These are phyloP conservation scores for Rhazya stricta DNA, from an alignment of 257 asterid species.

Conservation along the genomic window DNA sequence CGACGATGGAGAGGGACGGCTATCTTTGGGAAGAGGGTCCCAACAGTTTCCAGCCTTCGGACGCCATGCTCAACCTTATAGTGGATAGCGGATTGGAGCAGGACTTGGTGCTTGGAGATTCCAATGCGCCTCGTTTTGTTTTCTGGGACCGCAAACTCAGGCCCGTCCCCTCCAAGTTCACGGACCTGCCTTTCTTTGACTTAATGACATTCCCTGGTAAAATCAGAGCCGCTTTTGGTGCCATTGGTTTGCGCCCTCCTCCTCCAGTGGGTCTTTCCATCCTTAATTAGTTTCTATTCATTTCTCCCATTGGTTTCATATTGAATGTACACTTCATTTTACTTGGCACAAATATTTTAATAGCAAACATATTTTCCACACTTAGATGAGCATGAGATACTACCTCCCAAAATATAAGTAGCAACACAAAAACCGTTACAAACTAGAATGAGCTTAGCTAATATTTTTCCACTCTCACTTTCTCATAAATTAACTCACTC, in stretches of 20 bases:
- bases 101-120: conserved; percentile 89
- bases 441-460: no score
- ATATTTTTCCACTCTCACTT: no score
- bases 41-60: conserved; percentile 97
- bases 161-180: conserved; percentile 70
- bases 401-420: no score
- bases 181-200: conserved; percentile 83
- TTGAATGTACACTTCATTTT: background rate
- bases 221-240: conserved; percentile 95
- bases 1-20: conserved; percentile 75
- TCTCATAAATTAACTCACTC: no score
- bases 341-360: background rate
- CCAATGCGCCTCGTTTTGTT: conserved; percentile 88
- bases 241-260: conserved; percentile 81
- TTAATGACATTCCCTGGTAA: conserved; percentile 83
- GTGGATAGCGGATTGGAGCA: conserved; percentile 86
- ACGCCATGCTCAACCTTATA: conserved; percentile 73
- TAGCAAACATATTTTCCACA: background rate
- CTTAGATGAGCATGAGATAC: background rate
- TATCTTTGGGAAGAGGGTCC: conserved; percentile 99
- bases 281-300: background rate
- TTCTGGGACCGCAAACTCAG: conserved; percentile 87
- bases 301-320: background rate
- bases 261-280: conserved; percentile 70
- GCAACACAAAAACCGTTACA: no score